phyloP scores from a whole-genome alignment of 2,329 filamentous ascomycete genomes.

The Fusarium marasasianum region DNA sequence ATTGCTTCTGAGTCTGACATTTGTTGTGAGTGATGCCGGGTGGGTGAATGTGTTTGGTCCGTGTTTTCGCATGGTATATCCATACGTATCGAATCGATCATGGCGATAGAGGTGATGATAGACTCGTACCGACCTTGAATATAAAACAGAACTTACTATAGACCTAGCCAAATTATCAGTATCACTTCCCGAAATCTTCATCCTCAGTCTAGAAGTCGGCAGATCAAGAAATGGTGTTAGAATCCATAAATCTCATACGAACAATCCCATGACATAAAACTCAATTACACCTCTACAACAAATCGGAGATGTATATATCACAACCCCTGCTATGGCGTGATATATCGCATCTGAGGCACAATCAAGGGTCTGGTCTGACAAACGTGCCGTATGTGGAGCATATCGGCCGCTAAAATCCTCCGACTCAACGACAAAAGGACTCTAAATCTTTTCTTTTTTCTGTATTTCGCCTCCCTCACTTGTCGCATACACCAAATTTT shows the following conservation, averaged over 20 bases:
- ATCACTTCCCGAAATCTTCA: not conserved
- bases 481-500: not conserved
- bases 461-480: not conserved
- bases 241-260: not conserved
- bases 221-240: not conserved
- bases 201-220: not conserved
- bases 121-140: too few relatives aligned
- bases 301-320: not conserved
- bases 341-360: conserved; percentile 27
- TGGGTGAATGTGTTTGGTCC: not conserved
- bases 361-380: conserved; percentile 18
- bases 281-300: not conserved
- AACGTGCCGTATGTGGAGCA: conserved; percentile 17
- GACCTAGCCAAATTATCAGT: too few relatives aligned
- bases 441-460: not conserved
- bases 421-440: not conserved
- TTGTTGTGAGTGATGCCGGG: too few relatives aligned
- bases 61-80: too few relatives aligned
- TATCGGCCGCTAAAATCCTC: conserved; percentile 22
- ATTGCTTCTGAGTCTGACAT: not conserved
- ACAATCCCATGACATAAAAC: not conserved
- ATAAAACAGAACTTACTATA: not conserved
- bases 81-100: too few relatives aligned
- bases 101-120: not conserved
- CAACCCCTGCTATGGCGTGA: conserved; percentile 33